Evolutionary conservation across 2,329 filamentous ascomycete genomes (phyloP), one percentile per base, ranked within the genome.

Genomic region (Raffaelea ambrosiae): DNA sequence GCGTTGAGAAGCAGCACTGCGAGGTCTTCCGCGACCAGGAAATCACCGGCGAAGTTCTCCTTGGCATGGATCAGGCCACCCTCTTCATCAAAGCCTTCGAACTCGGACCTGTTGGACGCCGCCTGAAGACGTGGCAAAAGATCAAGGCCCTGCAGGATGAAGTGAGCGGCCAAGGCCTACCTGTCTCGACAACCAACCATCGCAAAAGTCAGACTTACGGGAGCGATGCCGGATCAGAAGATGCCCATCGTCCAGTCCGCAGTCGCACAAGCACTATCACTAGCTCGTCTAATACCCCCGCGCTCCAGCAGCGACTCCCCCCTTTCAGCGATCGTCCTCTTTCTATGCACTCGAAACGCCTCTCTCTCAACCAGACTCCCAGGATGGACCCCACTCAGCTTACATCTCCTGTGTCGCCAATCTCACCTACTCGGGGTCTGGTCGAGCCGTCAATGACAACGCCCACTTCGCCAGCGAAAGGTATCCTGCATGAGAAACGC

Each of bases 61-160:
- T 98, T 46, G 88, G 87, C 46, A 95, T 97, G 88, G 89, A 96
- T 58, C 91, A 96, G 67, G 87, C 88, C 49, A 94, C 93, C 36
- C 74, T 97, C 16, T 95, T 96, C 63, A 84, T 97, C 70, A 95
- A 95, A 61, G 90, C 93, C 42, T 95, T 96, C 58, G 88, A 96
- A 56, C 74, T 97, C 55, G 91, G 91, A 18, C 88, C 90, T 3
- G 90, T 97, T 56, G 91, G 91, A 9, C 79, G 88, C 49, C 79
- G 91, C 52, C 68, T 97, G 52, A 94, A 94, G 64, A 95, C 90
- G 2, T 97, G 91, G 91, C 88, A 96, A 66, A 95, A 93, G 66
- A 90, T 97, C 64, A 95, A 95, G 65, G 73, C 81, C 3, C 75
- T 97, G 53, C 91, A 97, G 62, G 87, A 95, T 59, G 88, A 96